These are phyloP conservation scores for Saccharomycopsis hybrid DNA, from an alignment of 1,139 yeast genomes.

Conservation along the genomic window DNA sequence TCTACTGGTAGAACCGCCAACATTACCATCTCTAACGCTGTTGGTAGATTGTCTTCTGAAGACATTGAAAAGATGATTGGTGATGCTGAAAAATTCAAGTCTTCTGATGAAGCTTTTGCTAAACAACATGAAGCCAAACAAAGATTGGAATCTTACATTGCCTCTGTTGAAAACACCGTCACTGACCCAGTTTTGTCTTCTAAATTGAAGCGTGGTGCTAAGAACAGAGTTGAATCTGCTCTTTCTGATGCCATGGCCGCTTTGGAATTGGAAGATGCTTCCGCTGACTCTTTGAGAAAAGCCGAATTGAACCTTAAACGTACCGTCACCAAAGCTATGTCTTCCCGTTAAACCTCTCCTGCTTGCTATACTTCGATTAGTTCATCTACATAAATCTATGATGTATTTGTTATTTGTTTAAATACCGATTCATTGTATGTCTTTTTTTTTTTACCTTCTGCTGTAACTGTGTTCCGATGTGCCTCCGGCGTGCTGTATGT, in stretches of 20 bases:
- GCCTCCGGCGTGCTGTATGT: too few relatives aligned
- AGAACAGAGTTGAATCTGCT: constrained; percentile 97
- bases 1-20: constrained; percentile 99
- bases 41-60: constrained; percentile 96
- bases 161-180: constrained; percentile 93
- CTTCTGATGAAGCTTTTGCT: constrained; percentile 98
- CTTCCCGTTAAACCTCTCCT: constrained; percentile 94
- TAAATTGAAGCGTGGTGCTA: constrained; percentile 96
- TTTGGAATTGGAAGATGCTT: constrained; percentile 91
- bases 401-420: too few relatives aligned
- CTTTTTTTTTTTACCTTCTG: too few relatives aligned
- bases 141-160: constrained; percentile 98
- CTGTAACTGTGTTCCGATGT: too few relatives aligned
- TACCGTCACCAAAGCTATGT: constrained; percentile 99
- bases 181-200: constrained; percentile 98
- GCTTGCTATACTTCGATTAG: too few relatives aligned
- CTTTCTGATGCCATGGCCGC: constrained; percentile 98
- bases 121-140: constrained; percentile 99
- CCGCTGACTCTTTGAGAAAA: constrained; percentile 97
- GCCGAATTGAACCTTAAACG: constrained; percentile 99
- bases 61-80: constrained; percentile 98
- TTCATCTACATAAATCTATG: too few relatives aligned
- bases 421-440: too few relatives aligned
- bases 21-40: constrained; percentile 99
- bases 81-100: constrained; percentile 99